phyloP scores from a whole-genome alignment of 2,329 filamentous ascomycete genomes.

The Aspergillus sp. region DNA sequence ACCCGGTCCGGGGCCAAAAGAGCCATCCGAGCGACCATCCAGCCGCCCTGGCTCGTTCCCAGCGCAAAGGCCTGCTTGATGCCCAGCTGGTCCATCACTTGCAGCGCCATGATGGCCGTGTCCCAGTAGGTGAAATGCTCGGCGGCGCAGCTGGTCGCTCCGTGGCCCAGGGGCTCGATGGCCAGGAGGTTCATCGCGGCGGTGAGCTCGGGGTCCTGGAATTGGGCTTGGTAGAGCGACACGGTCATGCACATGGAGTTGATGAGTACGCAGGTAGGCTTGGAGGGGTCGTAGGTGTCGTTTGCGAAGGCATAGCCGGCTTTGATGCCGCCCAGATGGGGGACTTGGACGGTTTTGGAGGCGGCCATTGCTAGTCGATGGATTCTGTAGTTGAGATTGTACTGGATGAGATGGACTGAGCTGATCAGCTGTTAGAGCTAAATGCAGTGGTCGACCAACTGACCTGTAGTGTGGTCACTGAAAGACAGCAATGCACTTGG shows the following conservation, averaged over 20 bases:
- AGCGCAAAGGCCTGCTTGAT: slow-evolving; percentile 47
- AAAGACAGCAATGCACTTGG: too few species aligned
- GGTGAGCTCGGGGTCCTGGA: slow-evolving; percentile 32
- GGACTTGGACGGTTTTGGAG: slow-evolving; percentile 40
- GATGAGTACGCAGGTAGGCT: slow-evolving; percentile 52
- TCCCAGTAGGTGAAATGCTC: slow-evolving; percentile 57
- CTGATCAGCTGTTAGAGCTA: too few species aligned
- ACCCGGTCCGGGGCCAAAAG: slow-evolving; percentile 50
- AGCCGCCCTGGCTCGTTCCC: slow-evolving; percentile 55
- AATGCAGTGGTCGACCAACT: too few species aligned
- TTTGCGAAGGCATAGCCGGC: slow-evolving; percentile 48
- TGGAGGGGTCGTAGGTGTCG: slow-evolving; percentile 45
- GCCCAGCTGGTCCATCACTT: slow-evolving; percentile 52
- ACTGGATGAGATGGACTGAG: too few species aligned
- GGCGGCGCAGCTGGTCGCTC: slow-evolving; percentile 43
- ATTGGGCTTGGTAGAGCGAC: slow-evolving; percentile 44
- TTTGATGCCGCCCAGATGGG: slow-evolving; percentile 51
- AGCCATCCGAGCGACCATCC: slow-evolving; percentile 53
- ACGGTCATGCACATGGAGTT: slow-evolving; percentile 53
- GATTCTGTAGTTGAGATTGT: too few species aligned
- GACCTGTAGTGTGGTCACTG: too few species aligned
- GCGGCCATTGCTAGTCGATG: slow-evolving; percentile 21
- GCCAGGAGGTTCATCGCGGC: slow-evolving; percentile 49
- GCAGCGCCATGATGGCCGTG: slow-evolving; percentile 51
- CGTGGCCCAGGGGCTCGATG: slow-evolving; percentile 54